A percentile compares a stretch with the other conserved stretches of the same genome.
These are phyloP conservation scores for Kwoniella sp. DNA, from an alignment of 768 basidiomycete genomes.

Conservation along the genomic window DNA sequence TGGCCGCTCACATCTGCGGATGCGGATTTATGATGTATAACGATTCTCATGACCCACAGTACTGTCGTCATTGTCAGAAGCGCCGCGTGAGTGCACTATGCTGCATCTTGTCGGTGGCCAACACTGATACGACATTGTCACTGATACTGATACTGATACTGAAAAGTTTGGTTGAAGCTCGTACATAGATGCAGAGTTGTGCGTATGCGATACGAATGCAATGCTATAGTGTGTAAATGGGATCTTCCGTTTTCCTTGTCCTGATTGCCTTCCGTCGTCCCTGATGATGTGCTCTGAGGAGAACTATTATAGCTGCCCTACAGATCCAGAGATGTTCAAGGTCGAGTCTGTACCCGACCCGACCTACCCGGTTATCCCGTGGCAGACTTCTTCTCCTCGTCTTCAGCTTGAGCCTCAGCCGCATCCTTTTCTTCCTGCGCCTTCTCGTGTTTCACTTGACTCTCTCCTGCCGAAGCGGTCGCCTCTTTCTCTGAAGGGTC, in stretches of 20 bases:
- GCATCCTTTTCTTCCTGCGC: constrained; percentile 7
- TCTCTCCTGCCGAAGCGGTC: too few relatives aligned
- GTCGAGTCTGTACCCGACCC: background rate
- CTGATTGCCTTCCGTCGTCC: background rate
- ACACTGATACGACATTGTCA: too few relatives aligned
- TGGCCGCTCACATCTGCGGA: too few relatives aligned
- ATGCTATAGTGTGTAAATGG: background rate
- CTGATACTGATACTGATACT: too few relatives aligned
- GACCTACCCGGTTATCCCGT: constrained; percentile 22
- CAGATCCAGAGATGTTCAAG: too few relatives aligned
- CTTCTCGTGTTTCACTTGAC: background rate
- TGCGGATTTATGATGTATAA: background rate
- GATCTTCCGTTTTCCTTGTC: background rate
- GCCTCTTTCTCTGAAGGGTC: too few relatives aligned
- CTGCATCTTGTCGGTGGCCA: too few relatives aligned
- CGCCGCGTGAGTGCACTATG: too few relatives aligned
- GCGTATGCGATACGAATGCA: constrained; percentile 7
- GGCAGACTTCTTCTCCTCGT: constrained; percentile 40
- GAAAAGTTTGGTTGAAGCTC: too few relatives aligned
- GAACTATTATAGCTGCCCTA: too few relatives aligned
- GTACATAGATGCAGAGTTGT: constrained; percentile 19
- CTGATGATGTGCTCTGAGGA: too few relatives aligned
- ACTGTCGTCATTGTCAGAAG: too few relatives aligned
- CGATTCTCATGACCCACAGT: constrained; percentile 1
- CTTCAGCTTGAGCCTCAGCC: constrained; percentile 8